A percentile compares a stretch with the other conserved stretches of the same genome.
phyloP scores from a whole-genome alignment of 768 basidiomycete genomes.

The Leccinellum rugosiceps region DNA sequence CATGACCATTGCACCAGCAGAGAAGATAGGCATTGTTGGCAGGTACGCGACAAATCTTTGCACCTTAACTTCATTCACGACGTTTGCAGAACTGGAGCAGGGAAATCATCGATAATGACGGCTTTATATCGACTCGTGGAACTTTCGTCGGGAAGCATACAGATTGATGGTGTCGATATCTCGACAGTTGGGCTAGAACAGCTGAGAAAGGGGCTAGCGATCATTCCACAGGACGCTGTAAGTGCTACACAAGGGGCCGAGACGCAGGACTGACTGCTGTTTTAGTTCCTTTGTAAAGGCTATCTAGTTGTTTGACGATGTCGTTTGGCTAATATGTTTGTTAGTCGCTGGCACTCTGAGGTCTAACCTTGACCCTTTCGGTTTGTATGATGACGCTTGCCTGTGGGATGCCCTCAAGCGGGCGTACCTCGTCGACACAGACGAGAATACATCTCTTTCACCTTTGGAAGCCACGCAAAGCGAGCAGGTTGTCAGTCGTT shows the following conservation, averaged over 20 bases:
- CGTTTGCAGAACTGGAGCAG: slow-evolving; percentile 67
- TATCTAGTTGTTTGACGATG: neutral
- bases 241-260: neutral
- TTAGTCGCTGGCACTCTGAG: slow-evolving; percentile 77
- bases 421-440: slow-evolving; percentile 71
- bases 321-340: slow-evolving; percentile 8
- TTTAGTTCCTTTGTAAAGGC: slow-evolving; percentile 39
- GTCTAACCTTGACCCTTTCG: slow-evolving; percentile 89
- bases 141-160: slow-evolving; percentile 66
- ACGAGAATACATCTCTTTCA: slow-evolving; percentile 11
- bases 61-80: neutral
- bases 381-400: slow-evolving; percentile 69
- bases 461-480: slow-evolving; percentile 34
- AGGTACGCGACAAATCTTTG: slow-evolving; percentile 29
- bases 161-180: slow-evolving; percentile 81
- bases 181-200: slow-evolving; percentile 78
- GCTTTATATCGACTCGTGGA: slow-evolving; percentile 87
- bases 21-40: slow-evolving; percentile 92
- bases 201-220: slow-evolving; percentile 63
- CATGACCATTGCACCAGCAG: slow-evolving; percentile 67
- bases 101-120: slow-evolving; percentile 88
- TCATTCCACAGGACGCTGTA: slow-evolving; percentile 75
- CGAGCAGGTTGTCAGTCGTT: slow-evolving; percentile 47
- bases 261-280: neutral
- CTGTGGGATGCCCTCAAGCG: slow-evolving; percentile 89